Evolutionary conservation across 208 protist species (phyloP).

Genomic region (Crithidia mellificae): DNA sequence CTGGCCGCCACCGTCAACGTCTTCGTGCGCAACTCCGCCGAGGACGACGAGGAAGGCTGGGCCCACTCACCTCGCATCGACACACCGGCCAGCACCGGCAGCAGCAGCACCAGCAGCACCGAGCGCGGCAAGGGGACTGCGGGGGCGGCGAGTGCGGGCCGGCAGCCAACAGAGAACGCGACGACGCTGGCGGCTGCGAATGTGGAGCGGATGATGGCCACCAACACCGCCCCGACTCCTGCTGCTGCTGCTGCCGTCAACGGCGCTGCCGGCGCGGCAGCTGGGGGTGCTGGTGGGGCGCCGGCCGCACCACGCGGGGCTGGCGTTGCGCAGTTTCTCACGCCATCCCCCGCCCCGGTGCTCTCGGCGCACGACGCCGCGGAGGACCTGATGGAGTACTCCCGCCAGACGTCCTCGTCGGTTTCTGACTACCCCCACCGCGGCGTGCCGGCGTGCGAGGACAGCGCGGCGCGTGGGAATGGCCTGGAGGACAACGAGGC

Average conservation of each 20-base stretch:
- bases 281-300: too few relatives aligned
- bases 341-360: neutral
- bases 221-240: too few relatives aligned
- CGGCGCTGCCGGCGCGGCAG: too few relatives aligned
- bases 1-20: conserved; percentile 7
- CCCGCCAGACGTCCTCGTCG: conserved; percentile 19
- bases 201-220: too few relatives aligned
- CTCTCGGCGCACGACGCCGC: neutral
- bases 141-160: neutral
- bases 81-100: neutral
- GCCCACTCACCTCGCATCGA: conserved; percentile 1
- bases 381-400: conserved; percentile 5
- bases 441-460: conserved; percentile 8
- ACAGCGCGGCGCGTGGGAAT: neutral
- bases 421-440: conserved; percentile 20
- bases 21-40: conserved; percentile 1
- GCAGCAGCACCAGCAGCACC: neutral
- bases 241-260: neutral
- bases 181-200: neutral
- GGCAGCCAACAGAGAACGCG: conserved; percentile 8
- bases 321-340: neutral
- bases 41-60: conserved; percentile 8
- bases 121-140: neutral
- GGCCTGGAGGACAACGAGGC: conserved; percentile 4
- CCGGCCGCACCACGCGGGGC: neutral